Conservation (phyloP, 2,329 filamentous ascomycete genomes). For the Colletotrichum truncatum region DNA sequence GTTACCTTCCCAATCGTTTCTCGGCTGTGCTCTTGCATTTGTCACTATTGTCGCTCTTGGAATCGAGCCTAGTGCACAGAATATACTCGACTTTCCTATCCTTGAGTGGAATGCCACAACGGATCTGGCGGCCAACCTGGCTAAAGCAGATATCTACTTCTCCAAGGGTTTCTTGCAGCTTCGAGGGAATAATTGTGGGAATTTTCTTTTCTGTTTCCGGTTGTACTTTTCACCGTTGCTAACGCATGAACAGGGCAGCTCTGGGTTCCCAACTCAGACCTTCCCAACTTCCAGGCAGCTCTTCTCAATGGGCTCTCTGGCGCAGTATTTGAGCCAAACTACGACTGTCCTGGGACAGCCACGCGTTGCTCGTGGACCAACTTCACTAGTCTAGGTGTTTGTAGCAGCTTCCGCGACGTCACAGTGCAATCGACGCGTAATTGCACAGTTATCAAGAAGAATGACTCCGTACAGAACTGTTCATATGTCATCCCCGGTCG, state of each 20-base stretch:
- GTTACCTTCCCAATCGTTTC: background rate
- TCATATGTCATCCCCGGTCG: background rate
- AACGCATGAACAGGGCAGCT: background rate
- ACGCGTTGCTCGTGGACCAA: slow-evolving; percentile 28
- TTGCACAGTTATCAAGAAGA: background rate
- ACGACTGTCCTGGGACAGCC: slow-evolving; percentile 28
- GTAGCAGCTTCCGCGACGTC: slow-evolving; percentile 25
- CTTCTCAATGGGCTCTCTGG: slow-evolving; percentile 29
- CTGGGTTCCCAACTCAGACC: slow-evolving; percentile 7
- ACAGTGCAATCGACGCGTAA: background rate
- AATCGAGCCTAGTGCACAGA: slow-evolving; percentile 31
- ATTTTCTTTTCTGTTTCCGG: background rate
- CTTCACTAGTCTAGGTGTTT: slow-evolving; percentile 32
- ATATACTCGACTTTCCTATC: slow-evolving; percentile 28
- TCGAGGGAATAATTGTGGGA: background rate
- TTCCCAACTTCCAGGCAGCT: slow-evolving; percentile 28
- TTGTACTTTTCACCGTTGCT: background rate
- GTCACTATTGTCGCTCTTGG: slow-evolving; percentile 30
- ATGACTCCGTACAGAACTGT: background rate
- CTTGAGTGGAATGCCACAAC: background rate
- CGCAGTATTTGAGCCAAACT: slow-evolving; percentile 6
- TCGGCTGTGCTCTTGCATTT: slow-evolving; percentile 20
- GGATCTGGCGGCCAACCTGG: background rate
- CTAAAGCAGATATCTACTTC: background rate
- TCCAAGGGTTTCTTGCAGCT: background rate